A percentile compares a stretch with the other conserved stretches of the same genome.
Conservation (phyloP, 2,329 filamentous ascomycete genomes). For the Penicillium sclerotigenum region DNA sequence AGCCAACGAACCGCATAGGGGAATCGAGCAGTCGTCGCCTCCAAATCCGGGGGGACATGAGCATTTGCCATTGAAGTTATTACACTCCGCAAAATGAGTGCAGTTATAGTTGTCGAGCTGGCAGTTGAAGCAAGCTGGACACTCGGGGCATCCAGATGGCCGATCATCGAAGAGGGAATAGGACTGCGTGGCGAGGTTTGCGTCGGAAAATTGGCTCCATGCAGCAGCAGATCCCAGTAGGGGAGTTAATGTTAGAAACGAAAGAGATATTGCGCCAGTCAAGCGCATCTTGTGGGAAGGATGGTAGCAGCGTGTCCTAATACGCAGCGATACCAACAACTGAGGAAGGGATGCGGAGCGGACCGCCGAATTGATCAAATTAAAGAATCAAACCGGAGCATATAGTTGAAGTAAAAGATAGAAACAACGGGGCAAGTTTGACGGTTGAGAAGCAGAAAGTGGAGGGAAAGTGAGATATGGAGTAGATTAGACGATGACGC, state of each 20-base stretch:
- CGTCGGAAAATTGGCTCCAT: conserved; percentile 56
- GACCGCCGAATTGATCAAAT: conserved; percentile 7
- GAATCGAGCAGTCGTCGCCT: conserved; percentile 86
- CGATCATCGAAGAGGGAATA: conserved; percentile 70
- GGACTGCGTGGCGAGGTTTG: conserved; percentile 62
- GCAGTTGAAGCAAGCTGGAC: conserved; percentile 81
- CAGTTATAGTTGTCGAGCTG: conserved; percentile 89
- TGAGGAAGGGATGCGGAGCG: conserved; percentile 5
- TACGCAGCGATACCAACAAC: conserved; percentile 5
- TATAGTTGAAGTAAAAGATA: neutral
- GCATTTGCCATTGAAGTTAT: conserved; percentile 87
- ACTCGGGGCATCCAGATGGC: conserved; percentile 50
- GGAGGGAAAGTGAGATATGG: conserved; percentile 18
- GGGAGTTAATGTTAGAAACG: conserved; percentile 27
- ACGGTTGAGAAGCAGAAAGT: conserved; percentile 10
- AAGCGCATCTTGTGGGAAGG: conserved; percentile 28
- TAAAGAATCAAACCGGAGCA: neutral
- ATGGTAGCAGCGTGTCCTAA: conserved; percentile 8
- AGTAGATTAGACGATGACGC: conserved; percentile 32
- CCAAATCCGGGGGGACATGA: conserved; percentile 89
- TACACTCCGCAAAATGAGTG: conserved; percentile 85
- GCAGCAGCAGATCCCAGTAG: conserved; percentile 22
- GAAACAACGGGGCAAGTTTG: conserved; percentile 2
- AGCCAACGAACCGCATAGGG: conserved; percentile 85
- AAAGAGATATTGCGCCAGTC: conserved; percentile 21